Evolutionary conservation across 208 protist species (phyloP), one percentile per base, ranked within the genome.

Genomic region (Naegleria gruberi): DNA sequence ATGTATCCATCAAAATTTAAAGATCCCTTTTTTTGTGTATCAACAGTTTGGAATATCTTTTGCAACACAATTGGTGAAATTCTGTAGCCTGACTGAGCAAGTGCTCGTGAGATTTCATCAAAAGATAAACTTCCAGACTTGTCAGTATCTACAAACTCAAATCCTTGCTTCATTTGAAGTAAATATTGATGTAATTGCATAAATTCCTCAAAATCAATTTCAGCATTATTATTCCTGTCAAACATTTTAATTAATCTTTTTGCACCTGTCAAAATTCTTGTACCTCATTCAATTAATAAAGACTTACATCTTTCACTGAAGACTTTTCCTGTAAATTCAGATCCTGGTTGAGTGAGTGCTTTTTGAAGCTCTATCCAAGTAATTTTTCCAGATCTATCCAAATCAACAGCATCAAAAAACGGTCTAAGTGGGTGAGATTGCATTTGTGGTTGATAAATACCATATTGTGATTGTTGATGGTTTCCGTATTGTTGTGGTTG

Each of bases 171-270:
- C 74, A 82, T 89, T 12, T 55, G 5, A 10, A 37, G 0, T 4
- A 89, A 47, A 34, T 89, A 83, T 17, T 92, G 41, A 90, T 96
- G 93, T 30, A 97, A 90, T n/a, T 94, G 91, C 55, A 93, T 89
- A 91, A 96, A 97, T 90, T 97, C 95, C 41, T 91, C 87, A 45
- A 96, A 95, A 77, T 88, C 91, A 82, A 97, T 93, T 57, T 92
- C 74, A 46, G 95, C 96, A 82, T 91, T 92, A 17, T 90, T 45
- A 90, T 97, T 92, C 82, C 93, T 92, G 91, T 97, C 95, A 91
- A 94, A 97, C 94, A 97, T 96, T 34, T 73, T 89, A 19, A 98
- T 82, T 83, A 98, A 82, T 86, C 94, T 93, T 89, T 96, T 94
- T 1, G 95, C 96, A 51, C 46, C 5, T 55, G 8, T 55, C 46